phyloP scores from a whole-genome alignment of 2,329 filamentous ascomycete genomes.

The Trichoderma sp. region DNA sequence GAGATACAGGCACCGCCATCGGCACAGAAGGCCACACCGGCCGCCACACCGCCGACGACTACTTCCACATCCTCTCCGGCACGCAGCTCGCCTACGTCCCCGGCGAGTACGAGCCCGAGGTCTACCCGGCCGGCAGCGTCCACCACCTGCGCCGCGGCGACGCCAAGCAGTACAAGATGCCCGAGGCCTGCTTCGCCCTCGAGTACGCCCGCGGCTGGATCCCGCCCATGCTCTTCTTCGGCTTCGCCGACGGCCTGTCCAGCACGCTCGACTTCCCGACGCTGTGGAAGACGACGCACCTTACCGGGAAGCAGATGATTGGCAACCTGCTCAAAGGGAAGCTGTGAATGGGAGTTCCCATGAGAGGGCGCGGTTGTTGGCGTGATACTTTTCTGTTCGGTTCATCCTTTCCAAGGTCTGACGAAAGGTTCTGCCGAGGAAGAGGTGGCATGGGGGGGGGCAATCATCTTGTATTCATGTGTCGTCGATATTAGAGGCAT shows the following conservation, averaged over 20 bases:
- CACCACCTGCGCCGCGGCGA: slow-evolving; percentile 72
- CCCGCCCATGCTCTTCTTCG: slow-evolving; percentile 89
- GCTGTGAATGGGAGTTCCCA: slow-evolving; percentile 54
- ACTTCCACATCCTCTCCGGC: slow-evolving; percentile 86
- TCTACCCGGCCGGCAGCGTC: slow-evolving; percentile 69
- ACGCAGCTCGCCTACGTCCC: slow-evolving; percentile 75
- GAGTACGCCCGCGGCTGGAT: slow-evolving; percentile 90
- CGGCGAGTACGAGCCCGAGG: slow-evolving; percentile 66
- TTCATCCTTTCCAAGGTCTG: too few species aligned
- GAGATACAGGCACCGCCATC: slow-evolving; percentile 61
- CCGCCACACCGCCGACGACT: slow-evolving; percentile 89
- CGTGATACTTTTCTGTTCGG: too few species aligned
- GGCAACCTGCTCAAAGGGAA: slow-evolving; percentile 71
- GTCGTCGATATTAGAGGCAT: too few species aligned
- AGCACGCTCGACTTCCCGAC: slow-evolving; percentile 86
- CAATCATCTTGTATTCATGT: too few species aligned
- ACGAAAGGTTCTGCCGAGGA: too few species aligned
- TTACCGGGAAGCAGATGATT: slow-evolving; percentile 78
- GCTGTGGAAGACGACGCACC: slow-evolving; percentile 73
- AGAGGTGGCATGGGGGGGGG: too few species aligned
- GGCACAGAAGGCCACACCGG: slow-evolving; percentile 88
- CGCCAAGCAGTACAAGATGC: slow-evolving; percentile 84
- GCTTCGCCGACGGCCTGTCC: slow-evolving; percentile 77
- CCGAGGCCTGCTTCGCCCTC: slow-evolving; percentile 73
- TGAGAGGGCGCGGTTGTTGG: too few species aligned